Evolutionary conservation across 2,329 filamentous ascomycete genomes (phyloP), one percentile per base, ranked within the genome.

Genomic region (Alternaria rosae): DNA sequence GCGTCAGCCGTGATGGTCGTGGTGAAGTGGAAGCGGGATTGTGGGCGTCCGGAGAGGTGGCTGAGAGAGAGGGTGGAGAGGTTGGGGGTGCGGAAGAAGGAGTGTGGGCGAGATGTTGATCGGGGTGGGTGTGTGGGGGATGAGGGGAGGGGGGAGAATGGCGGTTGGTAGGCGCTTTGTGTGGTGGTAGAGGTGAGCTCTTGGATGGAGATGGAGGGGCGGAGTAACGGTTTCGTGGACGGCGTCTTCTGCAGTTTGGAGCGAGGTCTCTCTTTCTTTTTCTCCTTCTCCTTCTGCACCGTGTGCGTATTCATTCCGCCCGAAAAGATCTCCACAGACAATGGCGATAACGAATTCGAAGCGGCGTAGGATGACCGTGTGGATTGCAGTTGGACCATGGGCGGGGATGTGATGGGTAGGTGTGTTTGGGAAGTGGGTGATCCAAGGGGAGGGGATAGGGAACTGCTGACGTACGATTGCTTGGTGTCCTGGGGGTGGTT

Each of bases 391-490:
- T 58, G 59, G 17, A 32, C 57, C 60, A 57, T 42, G 54, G 61
- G 35, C 30, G 64, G 43, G 53, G 21, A 64, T 10, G 57, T 57
- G 10, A 63, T 62, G 12, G 62, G 63, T 15, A 64, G 57, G 38
- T 57, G 64, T 44, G 60, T 59, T 68, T 65, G 64, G 48, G 67
- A 70, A n/a, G 64, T 72, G 48, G 72, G 69, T 44, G 69, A 66
- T 51, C 59, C 51, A 41, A 61, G 51, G 52, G 68, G 67, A 42
- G 53, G 52, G 41, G 66, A 61, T 10, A 61, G 60, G 62, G 70
- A 64, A 62, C 53, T 61, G 54, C 68, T 64, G 59, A 78, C 78
- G 66, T 80, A 82, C 81, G 78, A 71, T 61, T 81, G 77, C 64
- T 80, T 76, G 32, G 76, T 60, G 44, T 77, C 63, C 57, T 63